Base-by-base conservation (phyloP, 2,329 filamentous ascomycete genomes). In the Stachybotrys chlorohalonatus region DNA sequence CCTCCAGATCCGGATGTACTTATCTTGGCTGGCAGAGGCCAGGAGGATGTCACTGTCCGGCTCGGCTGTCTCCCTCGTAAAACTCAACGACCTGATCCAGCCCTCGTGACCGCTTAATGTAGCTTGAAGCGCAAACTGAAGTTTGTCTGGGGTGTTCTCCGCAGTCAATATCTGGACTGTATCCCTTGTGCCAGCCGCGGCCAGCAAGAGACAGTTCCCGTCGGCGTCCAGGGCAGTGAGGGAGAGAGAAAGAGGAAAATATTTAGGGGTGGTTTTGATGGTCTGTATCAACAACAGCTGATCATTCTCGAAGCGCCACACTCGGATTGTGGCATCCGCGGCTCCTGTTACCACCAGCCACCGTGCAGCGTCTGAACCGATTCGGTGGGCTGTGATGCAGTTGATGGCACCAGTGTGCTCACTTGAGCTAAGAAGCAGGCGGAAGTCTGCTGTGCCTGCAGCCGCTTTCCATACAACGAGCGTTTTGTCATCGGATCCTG, bases 21-120 rank as follows among this genome's bases (percentile, higher is more conserved):
- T 96, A 71, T 99, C 94, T 69, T 99, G 94, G 67, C 93, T 97
- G 24, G 92, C 92, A 11, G 93, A 97, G 1, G 93, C 90, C 17
- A 99, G 79, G 24, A 97, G 72, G 5, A 95, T 68, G 66, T 96
- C 92, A 53, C 82, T 81, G 0, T 74, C 69, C 1, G 71, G 60
- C 24, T 73, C 72, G 2, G 73, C 66, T 13, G 71, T 79, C 65
- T 94, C 89, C 56, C 75, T 75, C 1, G 83, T 81, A 61, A 99
- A 94, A 58, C 86, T 86, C 11, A 99, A 76, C 13, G 90, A 93
- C 51, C 93, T 81, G 50, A 99, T 84, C 94, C 94, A 99, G 55
- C 89, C 93, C 71, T 99, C 94, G 64, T 99, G 94, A 4, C 94
- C 94, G 1, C 84, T 80, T 17, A 99, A 79, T 0, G 85, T 92